Evolutionary conservation across 2,329 filamentous ascomycete genomes (phyloP).

Genomic region (Phialophora verrucosa): DNA sequence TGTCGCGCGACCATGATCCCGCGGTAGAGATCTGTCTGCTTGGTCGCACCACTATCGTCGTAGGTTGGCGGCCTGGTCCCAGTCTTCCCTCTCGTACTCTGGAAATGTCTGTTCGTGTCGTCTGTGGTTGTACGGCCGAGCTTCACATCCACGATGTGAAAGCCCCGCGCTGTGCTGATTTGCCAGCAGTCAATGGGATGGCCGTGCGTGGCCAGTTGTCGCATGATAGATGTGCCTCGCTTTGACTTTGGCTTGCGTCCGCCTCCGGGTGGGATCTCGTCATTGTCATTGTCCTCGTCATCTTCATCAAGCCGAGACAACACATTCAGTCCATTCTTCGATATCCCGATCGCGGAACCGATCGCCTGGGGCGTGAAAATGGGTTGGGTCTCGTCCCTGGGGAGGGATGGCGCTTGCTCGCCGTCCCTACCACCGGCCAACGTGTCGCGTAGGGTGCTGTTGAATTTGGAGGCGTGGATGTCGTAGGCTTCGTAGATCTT

Average conservation of each 20-base stretch:
- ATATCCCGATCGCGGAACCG: slow-evolving; percentile 49
- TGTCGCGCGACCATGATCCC: slow-evolving; percentile 49
- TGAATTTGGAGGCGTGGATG: slow-evolving; percentile 39
- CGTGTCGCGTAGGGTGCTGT: neutral
- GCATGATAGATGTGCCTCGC: slow-evolving; percentile 37
- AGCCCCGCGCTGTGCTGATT: slow-evolving; percentile 47
- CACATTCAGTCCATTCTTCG: slow-evolving; percentile 50
- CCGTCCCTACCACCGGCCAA: neutral
- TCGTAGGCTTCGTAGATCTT: slow-evolving; percentile 51
- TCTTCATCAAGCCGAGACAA: slow-evolving; percentile 45
- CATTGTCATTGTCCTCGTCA: slow-evolving; percentile 25
- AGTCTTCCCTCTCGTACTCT: neutral
- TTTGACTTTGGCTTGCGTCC: neutral
- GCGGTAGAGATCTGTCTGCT: slow-evolving; percentile 37
- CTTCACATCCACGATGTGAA: slow-evolving; percentile 42
- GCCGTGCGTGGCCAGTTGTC: slow-evolving; percentile 44
- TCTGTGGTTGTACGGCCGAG: slow-evolving; percentile 17
- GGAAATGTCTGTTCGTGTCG: neutral
- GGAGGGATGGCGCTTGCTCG: neutral
- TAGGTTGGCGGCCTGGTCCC: no score
- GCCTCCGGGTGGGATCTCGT: neutral
- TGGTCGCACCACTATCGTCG: neutral
- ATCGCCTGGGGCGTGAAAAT: slow-evolving; percentile 46
- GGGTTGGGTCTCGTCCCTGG: slow-evolving; percentile 9
- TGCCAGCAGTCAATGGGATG: slow-evolving; percentile 45